phyloP scores from a whole-genome alignment of 176 grass and related monocot species.

The Dactylis glomerata region DNA sequence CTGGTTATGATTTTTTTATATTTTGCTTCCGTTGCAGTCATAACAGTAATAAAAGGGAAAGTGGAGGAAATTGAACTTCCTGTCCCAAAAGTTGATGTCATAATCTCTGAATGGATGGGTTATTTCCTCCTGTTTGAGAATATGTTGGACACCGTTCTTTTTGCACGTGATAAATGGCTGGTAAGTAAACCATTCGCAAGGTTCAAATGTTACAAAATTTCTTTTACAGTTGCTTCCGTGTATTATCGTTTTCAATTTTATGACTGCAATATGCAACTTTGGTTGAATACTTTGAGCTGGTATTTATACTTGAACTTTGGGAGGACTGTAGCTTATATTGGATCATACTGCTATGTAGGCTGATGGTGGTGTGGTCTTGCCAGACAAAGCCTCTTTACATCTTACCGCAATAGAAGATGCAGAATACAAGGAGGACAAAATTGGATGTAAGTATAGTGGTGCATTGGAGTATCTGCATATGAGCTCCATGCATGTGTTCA shows the following conservation, averaged over 20 bases:
- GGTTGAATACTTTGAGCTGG: background rate
- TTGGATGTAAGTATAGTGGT: conserved; percentile 63
- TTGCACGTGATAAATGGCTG: conserved; percentile 99
- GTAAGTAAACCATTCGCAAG: conserved; percentile 48
- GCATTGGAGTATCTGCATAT: background rate
- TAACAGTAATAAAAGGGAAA: conserved; percentile 96
- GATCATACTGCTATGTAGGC: conserved; percentile 40
- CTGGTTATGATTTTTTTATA: background rate
- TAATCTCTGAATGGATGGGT: conserved; percentile 98
- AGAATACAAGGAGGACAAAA: conserved; percentile 96
- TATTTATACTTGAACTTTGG: background rate
- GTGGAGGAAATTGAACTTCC: conserved; percentile 97
- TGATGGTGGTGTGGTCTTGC: conserved; percentile 69
- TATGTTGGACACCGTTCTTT: conserved; percentile 97
- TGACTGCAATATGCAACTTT: background rate
- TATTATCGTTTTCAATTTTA: background rate
- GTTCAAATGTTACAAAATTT: conserved; percentile 12
- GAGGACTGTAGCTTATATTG: conserved; percentile 7
- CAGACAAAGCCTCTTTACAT: conserved; percentile 84
- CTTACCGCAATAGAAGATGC: conserved; percentile 96
- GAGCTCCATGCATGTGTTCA: background rate
- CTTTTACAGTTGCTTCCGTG: background rate
- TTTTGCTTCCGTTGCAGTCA: conserved; percentile 47
- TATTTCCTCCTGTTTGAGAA: conserved; percentile 98
- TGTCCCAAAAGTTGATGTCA: conserved; percentile 79